Evolutionary conservation across 2,329 filamentous ascomycete genomes (phyloP).

Genomic region (Madurella mycetomatis): DNA sequence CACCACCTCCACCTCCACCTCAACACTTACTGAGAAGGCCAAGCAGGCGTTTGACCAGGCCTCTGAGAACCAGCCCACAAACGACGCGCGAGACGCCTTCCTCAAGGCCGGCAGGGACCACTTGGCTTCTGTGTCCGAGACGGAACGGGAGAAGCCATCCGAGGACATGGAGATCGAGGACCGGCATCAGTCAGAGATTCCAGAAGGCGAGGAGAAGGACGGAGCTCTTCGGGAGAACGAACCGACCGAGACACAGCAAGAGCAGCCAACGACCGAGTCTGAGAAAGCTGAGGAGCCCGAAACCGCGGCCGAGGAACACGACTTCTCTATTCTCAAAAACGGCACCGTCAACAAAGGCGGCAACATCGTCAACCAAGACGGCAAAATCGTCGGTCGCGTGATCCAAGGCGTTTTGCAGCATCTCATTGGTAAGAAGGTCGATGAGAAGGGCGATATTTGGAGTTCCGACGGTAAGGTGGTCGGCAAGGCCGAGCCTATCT

Average conservation of each 20-base stretch:
- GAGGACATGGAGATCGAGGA: conserved; percentile 7
- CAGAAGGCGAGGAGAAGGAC: not conserved
- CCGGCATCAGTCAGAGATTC: not conserved
- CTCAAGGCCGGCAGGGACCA: conserved; percentile 15
- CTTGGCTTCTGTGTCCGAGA: not conserved
- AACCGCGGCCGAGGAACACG: conserved; percentile 28
- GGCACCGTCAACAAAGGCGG: conserved; percentile 57
- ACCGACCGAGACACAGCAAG: not conserved
- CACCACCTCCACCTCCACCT: not conserved
- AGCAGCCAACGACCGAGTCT: not conserved
- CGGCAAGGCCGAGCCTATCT: conserved; percentile 62
- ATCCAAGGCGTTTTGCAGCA: conserved; percentile 60
- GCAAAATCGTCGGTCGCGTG: conserved; percentile 56
- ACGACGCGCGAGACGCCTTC: conserved; percentile 21
- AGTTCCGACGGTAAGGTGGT: conserved; percentile 65
- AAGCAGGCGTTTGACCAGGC: conserved; percentile 24
- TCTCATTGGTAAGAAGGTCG: conserved; percentile 59
- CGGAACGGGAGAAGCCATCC: not conserved
- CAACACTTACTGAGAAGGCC: conserved; percentile 21
- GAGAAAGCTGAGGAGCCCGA: conserved; percentile 3
- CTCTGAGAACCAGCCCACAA: conserved; percentile 22
- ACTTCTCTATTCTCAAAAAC: conserved; percentile 48
- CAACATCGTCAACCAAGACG: conserved; percentile 52
- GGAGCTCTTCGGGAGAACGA: not conserved
- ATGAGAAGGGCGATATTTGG: conserved; percentile 66